Conservation (phyloP, 225 moss, liverwort and hornwort genomes). For the Thuidium tamariscinum region DNA sequence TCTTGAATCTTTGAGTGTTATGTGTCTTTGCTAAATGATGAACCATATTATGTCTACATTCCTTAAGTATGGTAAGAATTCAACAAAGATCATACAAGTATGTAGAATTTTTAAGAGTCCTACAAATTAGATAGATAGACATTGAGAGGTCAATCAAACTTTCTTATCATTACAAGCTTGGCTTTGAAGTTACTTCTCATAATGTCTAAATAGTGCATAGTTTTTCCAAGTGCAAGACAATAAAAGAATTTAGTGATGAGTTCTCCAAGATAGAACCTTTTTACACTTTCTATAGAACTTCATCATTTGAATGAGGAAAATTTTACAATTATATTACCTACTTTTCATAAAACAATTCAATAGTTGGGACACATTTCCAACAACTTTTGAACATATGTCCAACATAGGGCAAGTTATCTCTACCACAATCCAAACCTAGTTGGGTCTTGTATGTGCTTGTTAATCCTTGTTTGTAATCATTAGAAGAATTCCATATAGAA, state of each 20-base stretch:
- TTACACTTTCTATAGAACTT: neutral
- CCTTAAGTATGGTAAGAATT: neutral
- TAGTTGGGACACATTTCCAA: neutral
- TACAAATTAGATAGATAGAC: neutral
- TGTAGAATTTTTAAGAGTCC: neutral
- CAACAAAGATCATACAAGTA: neutral
- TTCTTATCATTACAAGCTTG: too few species aligned
- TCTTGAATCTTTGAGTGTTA: neutral
- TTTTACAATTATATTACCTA: neutral
- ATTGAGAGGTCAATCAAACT: too few species aligned
- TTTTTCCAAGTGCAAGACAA: neutral
- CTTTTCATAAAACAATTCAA: neutral
- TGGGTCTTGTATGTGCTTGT: fast-evolving
- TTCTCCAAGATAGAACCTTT: neutral
- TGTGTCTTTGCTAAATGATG: fast-evolving
- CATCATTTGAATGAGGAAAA: neutral
- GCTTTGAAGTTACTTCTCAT: neutral
- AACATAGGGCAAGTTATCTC: neutral
- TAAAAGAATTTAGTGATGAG: fast-evolving
- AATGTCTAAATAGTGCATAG: neutral
- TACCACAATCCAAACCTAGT: neutral
- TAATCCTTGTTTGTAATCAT: neutral
- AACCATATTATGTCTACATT: neutral
- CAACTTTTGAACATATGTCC: fast-evolving
- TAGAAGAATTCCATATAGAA: fast-evolving